phyloP scores from a whole-genome alignment of 768 basidiomycete genomes.

The Tricholoma sp. region DNA sequence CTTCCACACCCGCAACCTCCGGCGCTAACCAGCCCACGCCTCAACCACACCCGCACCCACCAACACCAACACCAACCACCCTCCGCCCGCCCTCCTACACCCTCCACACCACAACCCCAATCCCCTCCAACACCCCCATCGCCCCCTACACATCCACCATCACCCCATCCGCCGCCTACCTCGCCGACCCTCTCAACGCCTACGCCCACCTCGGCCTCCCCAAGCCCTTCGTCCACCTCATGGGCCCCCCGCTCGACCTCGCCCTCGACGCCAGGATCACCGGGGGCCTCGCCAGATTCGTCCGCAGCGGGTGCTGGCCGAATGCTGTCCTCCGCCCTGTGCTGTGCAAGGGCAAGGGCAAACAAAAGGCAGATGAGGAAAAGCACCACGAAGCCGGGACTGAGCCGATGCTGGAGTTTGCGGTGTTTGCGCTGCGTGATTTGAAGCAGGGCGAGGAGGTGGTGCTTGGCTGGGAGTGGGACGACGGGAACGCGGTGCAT shows the following conservation, averaged over 20 bases:
- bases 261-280: conserved; percentile 76
- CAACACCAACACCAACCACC: conserved; percentile 24
- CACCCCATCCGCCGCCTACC: conserved; percentile 62
- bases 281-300: conserved; percentile 61
- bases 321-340: conserved; percentile 61
- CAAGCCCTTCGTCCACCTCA: conserved; percentile 75
- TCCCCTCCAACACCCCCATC: conserved; percentile 53
- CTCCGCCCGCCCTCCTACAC: conserved; percentile 57
- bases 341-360: conserved; percentile 26
- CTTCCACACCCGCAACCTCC: conserved; percentile 5
- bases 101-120: conserved; percentile 54
- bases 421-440: conserved; percentile 73
- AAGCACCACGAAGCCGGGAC: conserved; percentile 6
- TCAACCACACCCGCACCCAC: conserved; percentile 11
- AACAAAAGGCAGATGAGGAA: conserved; percentile 9
- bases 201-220: conserved; percentile 80
- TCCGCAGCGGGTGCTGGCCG: conserved; percentile 59
- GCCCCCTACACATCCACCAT: conserved; percentile 62
- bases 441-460: conserved; percentile 81
- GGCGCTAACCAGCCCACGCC: neutral
- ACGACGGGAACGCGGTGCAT: conserved; percentile 85
- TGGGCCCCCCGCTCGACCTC: conserved; percentile 73
- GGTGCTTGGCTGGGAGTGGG: conserved; percentile 95
- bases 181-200: conserved; percentile 79
- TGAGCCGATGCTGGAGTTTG: conserved; percentile 53